These are phyloP conservation scores for Lipomyces oligophaga DNA, from an alignment of 805 yeast species.

Conservation along the genomic window DNA sequence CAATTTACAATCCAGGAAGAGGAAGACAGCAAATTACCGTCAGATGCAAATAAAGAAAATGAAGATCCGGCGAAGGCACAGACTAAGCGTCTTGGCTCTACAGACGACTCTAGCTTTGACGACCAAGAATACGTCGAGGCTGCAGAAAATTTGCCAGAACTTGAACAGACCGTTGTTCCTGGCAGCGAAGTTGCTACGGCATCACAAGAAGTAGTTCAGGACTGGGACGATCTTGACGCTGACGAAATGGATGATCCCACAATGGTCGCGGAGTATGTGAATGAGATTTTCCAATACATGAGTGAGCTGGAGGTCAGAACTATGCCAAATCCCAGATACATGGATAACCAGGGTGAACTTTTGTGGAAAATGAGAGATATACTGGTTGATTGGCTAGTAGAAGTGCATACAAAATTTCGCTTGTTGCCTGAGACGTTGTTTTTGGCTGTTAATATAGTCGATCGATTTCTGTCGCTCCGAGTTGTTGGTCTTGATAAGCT, in stretches of 20 bases:
- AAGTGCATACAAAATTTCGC: slow-evolving; percentile 86
- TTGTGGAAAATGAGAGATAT: slow-evolving; percentile 90
- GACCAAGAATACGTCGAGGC: slow-evolving; percentile 11
- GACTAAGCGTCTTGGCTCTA: background rate
- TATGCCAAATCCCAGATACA: slow-evolving; percentile 75
- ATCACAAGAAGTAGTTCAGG: slow-evolving; percentile 1
- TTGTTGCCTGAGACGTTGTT: slow-evolving; percentile 87
- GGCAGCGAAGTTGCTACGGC: slow-evolving; percentile 1
- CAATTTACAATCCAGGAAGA: slow-evolving; percentile 5
- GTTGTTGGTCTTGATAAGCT: slow-evolving; percentile 75
- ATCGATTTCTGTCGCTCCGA: slow-evolving; percentile 76
- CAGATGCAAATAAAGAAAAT: slow-evolving; percentile 27
- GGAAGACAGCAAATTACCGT: slow-evolving; percentile 6
- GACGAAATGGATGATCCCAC: slow-evolving; percentile 46
- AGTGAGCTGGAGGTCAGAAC: slow-evolving; percentile 67
- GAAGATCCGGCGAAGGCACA: slow-evolving; percentile 12
- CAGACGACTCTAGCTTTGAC: slow-evolving; percentile 7
- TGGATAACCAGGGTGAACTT: slow-evolving; percentile 78
- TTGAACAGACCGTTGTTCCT: background rate
- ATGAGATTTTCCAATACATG: slow-evolving; percentile 77
- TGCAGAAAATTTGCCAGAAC: slow-evolving; percentile 1
- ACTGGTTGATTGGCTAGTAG: slow-evolving; percentile 92
- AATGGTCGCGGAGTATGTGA: slow-evolving; percentile 91
- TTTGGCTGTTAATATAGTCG: slow-evolving; percentile 83
- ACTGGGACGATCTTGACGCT: slow-evolving; percentile 35